These are phyloP conservation scores for Dictyostelium brefeldianum DNA, from an alignment of 78 protist species.

Conservation along the genomic window DNA sequence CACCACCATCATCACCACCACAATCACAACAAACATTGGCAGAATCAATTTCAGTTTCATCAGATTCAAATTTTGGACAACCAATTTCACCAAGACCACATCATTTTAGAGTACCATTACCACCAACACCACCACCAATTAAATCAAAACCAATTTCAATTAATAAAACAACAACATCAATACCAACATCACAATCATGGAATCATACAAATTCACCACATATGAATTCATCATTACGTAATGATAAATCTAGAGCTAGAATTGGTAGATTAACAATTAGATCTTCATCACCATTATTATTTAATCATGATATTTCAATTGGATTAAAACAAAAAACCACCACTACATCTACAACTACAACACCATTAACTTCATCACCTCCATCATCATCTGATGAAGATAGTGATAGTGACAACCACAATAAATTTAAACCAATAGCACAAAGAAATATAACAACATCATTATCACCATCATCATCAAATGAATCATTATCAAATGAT, in stretches of 20 bases:
- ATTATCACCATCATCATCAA: no score
- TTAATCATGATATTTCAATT: neutral
- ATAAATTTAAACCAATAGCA: no score
- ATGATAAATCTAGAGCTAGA: slow-evolving; percentile 36
- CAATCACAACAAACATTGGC: neutral
- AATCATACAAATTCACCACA: slow-evolving; percentile 18
- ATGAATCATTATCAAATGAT: no score
- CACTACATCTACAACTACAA: neutral
- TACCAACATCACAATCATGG: neutral
- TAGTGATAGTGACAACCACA: no score
- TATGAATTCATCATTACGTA: neutral
- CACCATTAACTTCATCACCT: neutral
- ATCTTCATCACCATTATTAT: slow-evolving; percentile 10
- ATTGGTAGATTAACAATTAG: slow-evolving; percentile 36
- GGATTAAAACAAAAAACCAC: neutral
- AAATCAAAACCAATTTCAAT: slow-evolving; percentile 6
- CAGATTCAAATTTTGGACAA: slow-evolving; percentile 24
- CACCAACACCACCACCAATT: slow-evolving; percentile 15
- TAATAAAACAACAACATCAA: no score
- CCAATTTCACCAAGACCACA: neutral
- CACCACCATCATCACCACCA: neutral
- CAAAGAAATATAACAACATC: no score
- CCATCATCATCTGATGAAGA: neutral
- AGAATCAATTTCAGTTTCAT: neutral
- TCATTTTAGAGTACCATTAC: neutral